Base-by-base conservation (phyloP, 192 early-diverging fungal genomes). In the Gryganskiella cystojenkinii region DNA sequence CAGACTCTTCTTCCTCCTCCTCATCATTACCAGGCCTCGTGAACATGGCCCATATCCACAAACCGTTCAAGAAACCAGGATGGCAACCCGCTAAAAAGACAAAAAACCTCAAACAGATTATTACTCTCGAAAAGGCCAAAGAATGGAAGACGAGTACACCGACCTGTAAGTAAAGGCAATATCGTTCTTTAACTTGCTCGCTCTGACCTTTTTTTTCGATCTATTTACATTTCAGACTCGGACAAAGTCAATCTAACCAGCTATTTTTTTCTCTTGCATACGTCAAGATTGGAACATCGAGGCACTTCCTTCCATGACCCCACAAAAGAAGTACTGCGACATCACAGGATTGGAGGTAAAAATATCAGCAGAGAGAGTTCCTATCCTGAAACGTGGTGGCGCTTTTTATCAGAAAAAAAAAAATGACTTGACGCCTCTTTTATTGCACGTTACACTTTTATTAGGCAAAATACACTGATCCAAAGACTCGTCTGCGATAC, bases 241-340 rank as follows among this genome's bases (percentile, higher is more conserved):
- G 31, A 13, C 13, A 31, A 24, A 49, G 14, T n/a, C 33, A 34
- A 46, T 56, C 28, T 27, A 22, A 44, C 58, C 17, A 13, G 37
- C 17, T 62, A 33, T 46, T 15, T 34, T 25, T 2, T 50, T 11
- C 1, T 28, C 24, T 19, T 50, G 25, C 35, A 46, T 17, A 13
- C n/a, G n/a, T n/a, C 37, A 67, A 93, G 91, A 94, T 79, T 92
- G 90, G 85, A 91, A 84, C 47, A 94, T 95, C 35, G 92, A 96
- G 70, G 92, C 92, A 14, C 83, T 92, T 59, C 95, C 95, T 27
- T 95, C 95, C 28, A 80, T 96, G 60, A 56, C 83, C 35, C 95
- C 95, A 14, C 88, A 89, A 69, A 94, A 94, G 81, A 95, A 95
- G 70, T 96, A 96, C 82, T 96, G 95, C 73, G 95, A 96, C 70